These are phyloP conservation scores for Dendrothele bispora DNA, from an alignment of 768 basidiomycete genomes.

Conservation along the genomic window DNA sequence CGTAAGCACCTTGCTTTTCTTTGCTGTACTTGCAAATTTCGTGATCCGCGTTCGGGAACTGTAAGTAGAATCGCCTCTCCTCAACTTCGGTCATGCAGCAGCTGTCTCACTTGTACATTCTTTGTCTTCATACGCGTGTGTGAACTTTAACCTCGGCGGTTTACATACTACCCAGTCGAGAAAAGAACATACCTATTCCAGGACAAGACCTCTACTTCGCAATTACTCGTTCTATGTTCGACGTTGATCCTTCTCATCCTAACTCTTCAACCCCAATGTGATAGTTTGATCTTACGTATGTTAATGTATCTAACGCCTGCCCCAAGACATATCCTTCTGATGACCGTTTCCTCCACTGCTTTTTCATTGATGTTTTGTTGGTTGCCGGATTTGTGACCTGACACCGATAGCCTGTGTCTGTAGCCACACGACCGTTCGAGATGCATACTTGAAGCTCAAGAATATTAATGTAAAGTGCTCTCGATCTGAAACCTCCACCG, in stretches of 20 bases:
- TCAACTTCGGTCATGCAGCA: background rate
- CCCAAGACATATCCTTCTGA: no score
- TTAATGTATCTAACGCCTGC: no score
- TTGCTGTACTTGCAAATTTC: slow-evolving; percentile 88
- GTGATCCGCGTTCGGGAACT: slow-evolving; percentile 69
- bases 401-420: no score
- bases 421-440: no score
- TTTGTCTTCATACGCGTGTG: slow-evolving; percentile 40
- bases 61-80: slow-evolving; percentile 6
- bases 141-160: background rate
- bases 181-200: slow-evolving; percentile 35
- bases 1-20: slow-evolving; percentile 80
- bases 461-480: no score
- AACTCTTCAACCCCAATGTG: background rate
- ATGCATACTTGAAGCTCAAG: no score
- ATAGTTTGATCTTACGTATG: background rate
- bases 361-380: no score
- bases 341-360: no score
- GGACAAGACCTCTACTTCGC: slow-evolving; percentile 20
- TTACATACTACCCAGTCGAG: slow-evolving; percentile 18
- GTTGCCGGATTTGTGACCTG: no score
- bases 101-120: slow-evolving; percentile 49
- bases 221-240: background rate
- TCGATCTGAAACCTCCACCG: no score
- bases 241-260: background rate